phyloP scores from a whole-genome alignment of 2,329 filamentous ascomycete species.

The Mycosphaerella sp. region DNA sequence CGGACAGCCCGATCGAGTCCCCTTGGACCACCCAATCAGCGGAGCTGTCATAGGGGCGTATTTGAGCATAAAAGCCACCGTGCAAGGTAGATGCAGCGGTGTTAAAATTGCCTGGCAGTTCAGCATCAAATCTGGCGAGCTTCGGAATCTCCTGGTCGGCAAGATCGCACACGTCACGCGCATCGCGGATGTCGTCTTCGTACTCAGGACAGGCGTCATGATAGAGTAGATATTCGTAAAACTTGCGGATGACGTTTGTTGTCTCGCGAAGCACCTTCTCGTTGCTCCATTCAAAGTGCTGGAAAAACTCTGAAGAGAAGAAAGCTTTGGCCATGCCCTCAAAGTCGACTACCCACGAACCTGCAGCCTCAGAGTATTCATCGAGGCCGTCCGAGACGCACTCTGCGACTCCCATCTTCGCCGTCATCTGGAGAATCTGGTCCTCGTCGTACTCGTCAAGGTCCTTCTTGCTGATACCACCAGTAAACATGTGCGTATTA shows the following conservation, averaged over 20 bases:
- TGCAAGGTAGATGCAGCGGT: conserved; percentile 65
- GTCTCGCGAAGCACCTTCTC: conserved; percentile 51
- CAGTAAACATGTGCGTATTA: conserved; percentile 55
- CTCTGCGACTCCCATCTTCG: conserved; percentile 41
- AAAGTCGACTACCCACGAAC: conserved; percentile 73
- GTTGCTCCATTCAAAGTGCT: conserved; percentile 51
- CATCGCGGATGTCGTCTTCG: conserved; percentile 57
- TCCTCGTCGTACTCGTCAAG: conserved; percentile 46
- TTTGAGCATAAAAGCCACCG: conserved; percentile 45
- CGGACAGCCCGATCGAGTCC: conserved; percentile 35
- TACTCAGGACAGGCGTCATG: conserved; percentile 87
- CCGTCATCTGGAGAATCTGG: conserved; percentile 52
- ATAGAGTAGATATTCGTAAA: conserved; percentile 77
- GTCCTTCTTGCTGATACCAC: conserved; percentile 31
- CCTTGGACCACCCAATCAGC: conserved; percentile 28
- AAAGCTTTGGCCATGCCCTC: conserved; percentile 69
- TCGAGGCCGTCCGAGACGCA: conserved; percentile 42
- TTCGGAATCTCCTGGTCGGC: conserved; percentile 63
- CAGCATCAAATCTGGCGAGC: conserved; percentile 46
- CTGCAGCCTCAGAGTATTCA: conserved; percentile 37
- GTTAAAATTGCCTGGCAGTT: conserved; percentile 75
- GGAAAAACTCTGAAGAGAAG: conserved; percentile 40
- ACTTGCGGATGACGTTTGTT: conserved; percentile 69
- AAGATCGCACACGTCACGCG: conserved; percentile 59
- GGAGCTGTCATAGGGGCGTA: conserved; percentile 6